Conservation (phyloP, 163 green algal genomes). For the Chlorella variabilis region DNA sequence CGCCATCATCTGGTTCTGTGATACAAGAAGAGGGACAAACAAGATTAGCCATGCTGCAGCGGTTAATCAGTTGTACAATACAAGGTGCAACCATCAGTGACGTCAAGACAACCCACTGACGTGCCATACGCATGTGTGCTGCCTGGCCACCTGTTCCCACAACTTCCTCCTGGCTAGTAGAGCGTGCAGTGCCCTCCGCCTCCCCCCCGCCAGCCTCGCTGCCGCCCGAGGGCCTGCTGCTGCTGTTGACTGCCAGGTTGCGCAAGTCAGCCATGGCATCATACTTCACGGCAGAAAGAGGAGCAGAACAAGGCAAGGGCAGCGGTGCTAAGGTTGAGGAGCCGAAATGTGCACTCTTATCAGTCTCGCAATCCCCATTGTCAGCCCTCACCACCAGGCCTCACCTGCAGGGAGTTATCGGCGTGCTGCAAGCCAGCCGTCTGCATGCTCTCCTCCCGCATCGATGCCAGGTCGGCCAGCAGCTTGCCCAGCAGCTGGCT, state of each 20-base stretch:
- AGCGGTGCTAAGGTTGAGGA: too few relatives aligned
- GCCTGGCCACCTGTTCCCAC: conserved; percentile 24
- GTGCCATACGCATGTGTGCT: neutral
- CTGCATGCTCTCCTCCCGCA: conserved; percentile 79
- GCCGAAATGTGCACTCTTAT: too few relatives aligned
- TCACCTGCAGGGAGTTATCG: conserved; percentile 10
- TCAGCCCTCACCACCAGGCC: neutral
- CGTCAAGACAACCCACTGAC: too few relatives aligned
- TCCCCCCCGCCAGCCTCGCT: neutral
- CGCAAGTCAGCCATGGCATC: conserved; percentile 28
- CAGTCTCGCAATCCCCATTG: too few relatives aligned
- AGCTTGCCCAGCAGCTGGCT: conserved; percentile 91
- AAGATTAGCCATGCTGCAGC: neutral
- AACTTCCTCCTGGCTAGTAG: conserved; percentile 20
- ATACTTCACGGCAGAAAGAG: conserved; percentile 12
- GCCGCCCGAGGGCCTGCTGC: neutral
- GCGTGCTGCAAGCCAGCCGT: conserved; percentile 25
- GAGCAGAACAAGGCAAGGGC: neutral
- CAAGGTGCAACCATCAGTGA: neutral
- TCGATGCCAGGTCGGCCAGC: conserved; percentile 91
- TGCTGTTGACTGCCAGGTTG: neutral
- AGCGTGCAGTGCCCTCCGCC: neutral
- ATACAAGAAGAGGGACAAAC: neutral
- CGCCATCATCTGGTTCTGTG: conserved; percentile 42
- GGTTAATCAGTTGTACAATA: too few relatives aligned